Evolutionary conservation across 768 basidiomycete species (phyloP).

Genomic region (Leccinum barrowsii): DNA sequence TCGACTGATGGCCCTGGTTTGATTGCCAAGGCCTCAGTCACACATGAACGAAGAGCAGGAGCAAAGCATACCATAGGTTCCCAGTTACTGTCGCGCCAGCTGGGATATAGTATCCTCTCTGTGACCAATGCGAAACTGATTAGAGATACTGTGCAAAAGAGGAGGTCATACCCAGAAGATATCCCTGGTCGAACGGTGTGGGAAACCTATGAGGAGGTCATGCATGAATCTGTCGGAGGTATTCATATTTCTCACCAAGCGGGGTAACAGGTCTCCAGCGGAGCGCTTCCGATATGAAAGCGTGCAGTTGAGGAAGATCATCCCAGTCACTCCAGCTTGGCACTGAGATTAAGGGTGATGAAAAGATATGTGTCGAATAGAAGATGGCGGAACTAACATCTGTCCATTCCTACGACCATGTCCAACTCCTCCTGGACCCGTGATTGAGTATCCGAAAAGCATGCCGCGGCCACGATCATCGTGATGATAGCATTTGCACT

Average conservation of each 20-base stretch:
- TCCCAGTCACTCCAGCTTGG: conserved; percentile 36
- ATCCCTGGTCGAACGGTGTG: conserved; percentile 61
- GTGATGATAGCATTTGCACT: conserved; percentile 31
- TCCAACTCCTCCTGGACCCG: conserved; percentile 54
- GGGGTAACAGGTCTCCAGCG: conserved; percentile 37
- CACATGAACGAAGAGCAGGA: no score
- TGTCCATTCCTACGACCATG: conserved; percentile 41
- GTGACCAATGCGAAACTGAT: background rate
- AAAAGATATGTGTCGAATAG: background rate
- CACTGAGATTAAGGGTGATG: conserved; percentile 16
- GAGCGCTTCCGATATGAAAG: conserved; percentile 35
- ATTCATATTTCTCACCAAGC: conserved; percentile 14
- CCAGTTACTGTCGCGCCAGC: conserved; percentile 21
- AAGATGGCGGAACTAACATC: conserved; percentile 10
- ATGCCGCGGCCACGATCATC: conserved; percentile 50
- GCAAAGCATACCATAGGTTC: conserved; percentile 17
- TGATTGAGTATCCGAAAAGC: conserved; percentile 47
- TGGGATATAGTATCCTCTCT: conserved; percentile 24
- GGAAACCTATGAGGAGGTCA: conserved; percentile 34
- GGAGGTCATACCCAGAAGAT: conserved; percentile 49
- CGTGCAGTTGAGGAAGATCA: conserved; percentile 33
- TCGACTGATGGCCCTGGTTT: conserved; percentile 45
- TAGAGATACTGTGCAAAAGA: conserved; percentile 23
- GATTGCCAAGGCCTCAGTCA: background rate
- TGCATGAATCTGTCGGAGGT: no score